phyloP scores from a whole-genome alignment of 805 yeast species.

The Sungouiella thailandica region DNA sequence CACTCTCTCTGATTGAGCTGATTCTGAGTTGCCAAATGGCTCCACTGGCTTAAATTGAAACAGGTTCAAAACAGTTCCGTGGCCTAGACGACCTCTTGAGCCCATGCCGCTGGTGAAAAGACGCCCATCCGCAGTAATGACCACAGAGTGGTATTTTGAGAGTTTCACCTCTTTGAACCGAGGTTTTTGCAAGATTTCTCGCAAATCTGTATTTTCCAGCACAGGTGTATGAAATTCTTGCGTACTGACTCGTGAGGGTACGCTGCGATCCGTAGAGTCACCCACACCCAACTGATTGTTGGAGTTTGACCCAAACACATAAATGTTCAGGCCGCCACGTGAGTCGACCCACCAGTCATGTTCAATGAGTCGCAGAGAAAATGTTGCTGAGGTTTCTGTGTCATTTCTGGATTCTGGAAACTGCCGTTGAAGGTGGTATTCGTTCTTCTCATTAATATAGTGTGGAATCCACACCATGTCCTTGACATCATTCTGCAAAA shows the following conservation, averaged over 20 bases:
- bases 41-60: conserved; percentile 42
- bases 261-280: conserved; percentile 44
- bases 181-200: conserved; percentile 26
- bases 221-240: conserved; percentile 18
- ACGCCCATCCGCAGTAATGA: conserved; percentile 52
- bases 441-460: conserved; percentile 33
- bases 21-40: conserved; percentile 28
- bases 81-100: conserved; percentile 69
- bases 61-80: conserved; percentile 32
- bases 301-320: conserved; percentile 58
- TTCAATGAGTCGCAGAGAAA: conserved; percentile 2
- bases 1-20: conserved; percentile 15
- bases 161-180: conserved; percentile 45
- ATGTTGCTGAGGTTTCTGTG: background rate
- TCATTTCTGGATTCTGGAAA: conserved; percentile 2
- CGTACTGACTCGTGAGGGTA: conserved; percentile 36
- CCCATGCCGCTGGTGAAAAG: conserved; percentile 64
- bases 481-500: conserved; percentile 45
- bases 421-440: conserved; percentile 23
- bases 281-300: conserved; percentile 66
- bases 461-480: conserved; percentile 41
- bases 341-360: conserved; percentile 38
- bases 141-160: conserved; percentile 62
- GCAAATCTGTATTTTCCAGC: conserved; percentile 5
- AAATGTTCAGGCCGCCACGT: conserved; percentile 55